Evolutionary conservation across 352 stramenopile genomes (phyloP), one percentile per base, ranked within the genome.

Genomic region (Phytophthora sp.): DNA sequence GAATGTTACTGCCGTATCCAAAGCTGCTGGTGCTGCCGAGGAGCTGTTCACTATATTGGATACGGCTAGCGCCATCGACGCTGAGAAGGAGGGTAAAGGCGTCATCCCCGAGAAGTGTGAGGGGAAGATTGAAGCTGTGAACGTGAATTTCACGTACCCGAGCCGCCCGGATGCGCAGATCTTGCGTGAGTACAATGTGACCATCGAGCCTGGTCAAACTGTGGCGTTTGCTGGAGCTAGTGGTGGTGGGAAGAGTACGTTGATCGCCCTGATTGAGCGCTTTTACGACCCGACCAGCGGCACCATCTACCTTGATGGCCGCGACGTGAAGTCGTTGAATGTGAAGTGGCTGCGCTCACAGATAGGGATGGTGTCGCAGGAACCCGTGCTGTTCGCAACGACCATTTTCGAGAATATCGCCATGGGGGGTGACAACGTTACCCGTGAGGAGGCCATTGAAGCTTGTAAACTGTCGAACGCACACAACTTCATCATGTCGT

Each of bases 371-470:
- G 86, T 95, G 0, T 88, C 76, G 0, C 93, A 98, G 68, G 85
- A 97, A 54, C 89, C 91, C n/a, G 88, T 91, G 23, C 76, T 98
- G 18, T 98, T 98, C 69, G 87, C 88, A 13, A 84, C 75, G n/a
- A 92, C 79, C 1, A 96, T 98, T 52, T 54, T 67, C 3, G 82
- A 98, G n/a, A 98, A 98, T 63, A 96, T 99, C 60, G 69, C 71
- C 6, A 89, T 82, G 29, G 91, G 84, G 30, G 80, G 67, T 16
- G 74, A 74, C 15, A 69, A 76, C 55, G 84, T 84, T 31, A 91
- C 74, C 18, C 73, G 80, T 9, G 82, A 87, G 23, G 82, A 91
- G 63, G 82, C 91, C 18, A 91, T 64, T 82, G 97, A 52, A 15
- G 76, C 76, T 0, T 70, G 72, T 11, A 79, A 86, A 49, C n/a